Conservation (phyloP, 2,329 filamentous ascomycete genomes). For the Paraphoma sp. region DNA sequence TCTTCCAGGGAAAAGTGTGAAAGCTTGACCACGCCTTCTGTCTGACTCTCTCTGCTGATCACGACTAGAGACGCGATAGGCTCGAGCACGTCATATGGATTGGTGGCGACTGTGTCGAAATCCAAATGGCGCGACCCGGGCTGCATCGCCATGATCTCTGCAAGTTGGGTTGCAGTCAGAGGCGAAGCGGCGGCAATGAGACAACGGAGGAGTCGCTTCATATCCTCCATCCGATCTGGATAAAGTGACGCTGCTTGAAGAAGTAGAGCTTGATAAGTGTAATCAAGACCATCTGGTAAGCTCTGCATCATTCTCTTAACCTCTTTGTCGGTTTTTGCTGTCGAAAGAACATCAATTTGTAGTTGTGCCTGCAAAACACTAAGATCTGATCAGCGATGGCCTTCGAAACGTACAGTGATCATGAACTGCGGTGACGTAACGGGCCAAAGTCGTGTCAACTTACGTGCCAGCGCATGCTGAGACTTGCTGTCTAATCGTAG, state of each 20-base stretch:
- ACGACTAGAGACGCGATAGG: slow-evolving; percentile 7
- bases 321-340: slow-evolving; percentile 4
- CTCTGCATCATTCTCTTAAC: slow-evolving; percentile 4
- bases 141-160: slow-evolving; percentile 11
- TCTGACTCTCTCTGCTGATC: not conserved
- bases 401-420: no score
- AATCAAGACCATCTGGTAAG: slow-evolving; percentile 6
- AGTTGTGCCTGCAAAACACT: slow-evolving; percentile 1
- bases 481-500: not conserved
- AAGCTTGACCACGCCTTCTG: not conserved
- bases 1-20: not conserved
- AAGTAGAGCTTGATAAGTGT: not conserved
- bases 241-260: not conserved
- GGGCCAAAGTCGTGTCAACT: not conserved
- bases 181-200: slow-evolving; percentile 1
- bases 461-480: not conserved
- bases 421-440: no score
- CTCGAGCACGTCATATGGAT: slow-evolving; percentile 12
- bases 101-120: slow-evolving; percentile 5
- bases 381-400: not conserved
- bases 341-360: slow-evolving; percentile 8
- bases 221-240: not conserved
- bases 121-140: slow-evolving; percentile 4
- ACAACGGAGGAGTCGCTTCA: slow-evolving; percentile 5
- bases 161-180: not conserved